A percentile compares a stretch with the other conserved stretches of the same genome.
Conservation (phyloP, 139 green algal genomes). For the Tetradesmus obliquus region DNA sequence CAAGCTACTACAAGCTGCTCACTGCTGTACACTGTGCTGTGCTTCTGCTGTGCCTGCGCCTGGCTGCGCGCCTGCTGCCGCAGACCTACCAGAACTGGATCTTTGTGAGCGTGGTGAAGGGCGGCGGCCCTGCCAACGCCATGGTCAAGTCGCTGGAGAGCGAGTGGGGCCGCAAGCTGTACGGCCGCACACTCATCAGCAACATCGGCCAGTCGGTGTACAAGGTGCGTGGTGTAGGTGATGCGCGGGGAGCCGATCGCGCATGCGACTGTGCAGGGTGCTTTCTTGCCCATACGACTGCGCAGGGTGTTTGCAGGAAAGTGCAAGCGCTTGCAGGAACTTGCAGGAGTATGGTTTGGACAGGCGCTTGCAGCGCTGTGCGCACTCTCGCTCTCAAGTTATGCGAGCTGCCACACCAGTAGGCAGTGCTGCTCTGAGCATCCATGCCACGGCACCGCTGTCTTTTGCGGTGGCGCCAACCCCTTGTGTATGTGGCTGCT, state of each 20-base stretch:
- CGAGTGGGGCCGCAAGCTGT: slow-evolving; percentile 67
- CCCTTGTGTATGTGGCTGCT: background rate
- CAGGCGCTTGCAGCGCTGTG: background rate
- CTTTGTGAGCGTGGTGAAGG: slow-evolving; percentile 78
- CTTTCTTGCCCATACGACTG: background rate
- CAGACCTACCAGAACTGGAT: slow-evolving; percentile 64
- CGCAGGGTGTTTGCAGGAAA: background rate
- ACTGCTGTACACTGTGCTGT: background rate
- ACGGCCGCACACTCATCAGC: slow-evolving; percentile 64
- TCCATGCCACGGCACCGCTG: background rate
- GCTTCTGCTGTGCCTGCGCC: background rate
- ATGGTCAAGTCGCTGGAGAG: slow-evolving; percentile 71
- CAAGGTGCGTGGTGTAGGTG: slow-evolving; percentile 53
- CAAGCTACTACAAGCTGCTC: too few relatives aligned
- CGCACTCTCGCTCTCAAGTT: too few relatives aligned
- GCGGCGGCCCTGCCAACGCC: slow-evolving; percentile 67
- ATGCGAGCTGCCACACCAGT: too few relatives aligned
- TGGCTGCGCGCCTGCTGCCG: slow-evolving; percentile 11
- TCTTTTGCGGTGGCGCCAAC: background rate
- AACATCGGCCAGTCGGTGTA: slow-evolving; percentile 75
- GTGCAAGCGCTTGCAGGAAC: background rate
- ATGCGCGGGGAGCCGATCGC: background rate
- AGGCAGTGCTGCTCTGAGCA: background rate
- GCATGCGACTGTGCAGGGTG: too few relatives aligned
- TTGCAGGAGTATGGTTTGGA: background rate